These are phyloP conservation scores for Eragrostis curvula DNA, from an alignment of 176 grass and related monocot species.

Conservation along the genomic window DNA sequence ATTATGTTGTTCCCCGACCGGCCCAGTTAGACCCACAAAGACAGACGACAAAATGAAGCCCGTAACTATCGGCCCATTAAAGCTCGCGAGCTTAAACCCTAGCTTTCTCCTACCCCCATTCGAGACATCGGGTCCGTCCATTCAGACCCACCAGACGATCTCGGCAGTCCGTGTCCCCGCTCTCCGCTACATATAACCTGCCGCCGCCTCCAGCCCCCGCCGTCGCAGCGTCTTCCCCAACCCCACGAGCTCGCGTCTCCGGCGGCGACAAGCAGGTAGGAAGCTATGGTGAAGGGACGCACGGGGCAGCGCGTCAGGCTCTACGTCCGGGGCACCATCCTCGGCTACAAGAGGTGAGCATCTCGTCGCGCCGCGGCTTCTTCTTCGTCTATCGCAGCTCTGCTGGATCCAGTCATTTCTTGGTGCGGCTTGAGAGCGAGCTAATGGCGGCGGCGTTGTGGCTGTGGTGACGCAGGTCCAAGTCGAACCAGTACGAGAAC, in stretches of 20 bases:
- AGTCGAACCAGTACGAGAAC: slow-evolving; percentile 88
- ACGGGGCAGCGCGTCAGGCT: slow-evolving; percentile 65
- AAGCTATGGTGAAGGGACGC: slow-evolving; percentile 66
- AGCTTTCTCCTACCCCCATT: background rate
- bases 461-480: slow-evolving; percentile 50
- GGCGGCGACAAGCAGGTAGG: slow-evolving; percentile 35
- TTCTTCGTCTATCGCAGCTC: background rate
- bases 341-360: slow-evolving; percentile 75
- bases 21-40: background rate
- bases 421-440: background rate
- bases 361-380: background rate
- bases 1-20: background rate
- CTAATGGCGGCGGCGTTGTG: background rate
- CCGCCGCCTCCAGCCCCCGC: background rate
- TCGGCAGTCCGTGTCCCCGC: background rate
- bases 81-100: slow-evolving; percentile 22
- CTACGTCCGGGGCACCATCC: slow-evolving; percentile 81
- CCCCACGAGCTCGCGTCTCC: slow-evolving; percentile 24
- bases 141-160: background rate
- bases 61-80: slow-evolving; percentile 7
- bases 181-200: slow-evolving; percentile 32
- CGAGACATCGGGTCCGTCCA: background rate
- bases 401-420: slow-evolving; percentile 34
- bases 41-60: background rate
- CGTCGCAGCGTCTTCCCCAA: background rate